phyloP scores from a whole-genome alignment of 495 filamentous ascomycete genomes.

The Xylaria nigripes region DNA sequence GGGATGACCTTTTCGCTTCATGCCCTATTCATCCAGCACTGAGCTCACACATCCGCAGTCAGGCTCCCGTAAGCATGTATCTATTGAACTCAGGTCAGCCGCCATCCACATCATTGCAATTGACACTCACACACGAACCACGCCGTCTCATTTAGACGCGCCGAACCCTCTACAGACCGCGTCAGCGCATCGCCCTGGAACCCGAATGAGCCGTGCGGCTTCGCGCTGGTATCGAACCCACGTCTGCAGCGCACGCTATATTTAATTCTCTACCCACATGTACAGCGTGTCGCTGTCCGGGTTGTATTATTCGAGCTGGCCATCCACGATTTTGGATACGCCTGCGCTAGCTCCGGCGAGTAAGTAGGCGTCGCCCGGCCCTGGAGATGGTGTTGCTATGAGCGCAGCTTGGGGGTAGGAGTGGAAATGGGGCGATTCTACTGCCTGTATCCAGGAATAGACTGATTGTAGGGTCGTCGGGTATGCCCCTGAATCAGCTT shows the following conservation, averaged over 20 bases:
- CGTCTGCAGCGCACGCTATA: constrained; percentile 37
- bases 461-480: constrained; percentile 37
- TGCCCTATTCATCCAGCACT: not conserved
- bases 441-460: constrained; percentile 55
- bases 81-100: not conserved
- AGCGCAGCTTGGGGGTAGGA: constrained; percentile 43
- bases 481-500: not conserved
- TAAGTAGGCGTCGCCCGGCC: constrained; percentile 5
- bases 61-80: constrained; percentile 9
- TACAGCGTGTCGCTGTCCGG: constrained; percentile 31
- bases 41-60: constrained; percentile 1
- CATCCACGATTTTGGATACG: constrained; percentile 49
- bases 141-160: constrained; percentile 46
- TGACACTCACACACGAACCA: constrained; percentile 34
- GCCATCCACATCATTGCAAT: not conserved
- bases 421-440: constrained; percentile 53
- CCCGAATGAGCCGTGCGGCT: constrained; percentile 49
- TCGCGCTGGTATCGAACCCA: constrained; percentile 45
- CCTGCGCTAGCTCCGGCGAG: constrained; percentile 41
- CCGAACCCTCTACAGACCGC: constrained; percentile 42
- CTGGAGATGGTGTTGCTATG: constrained; percentile 3
- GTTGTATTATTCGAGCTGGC: constrained; percentile 51
- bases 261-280: constrained; percentile 39
- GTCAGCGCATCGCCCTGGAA: constrained; percentile 50
- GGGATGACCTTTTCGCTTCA: no score